Base-by-base conservation (phyloP, 257 asterid genomes). In the Primulina eburnea region DNA sequence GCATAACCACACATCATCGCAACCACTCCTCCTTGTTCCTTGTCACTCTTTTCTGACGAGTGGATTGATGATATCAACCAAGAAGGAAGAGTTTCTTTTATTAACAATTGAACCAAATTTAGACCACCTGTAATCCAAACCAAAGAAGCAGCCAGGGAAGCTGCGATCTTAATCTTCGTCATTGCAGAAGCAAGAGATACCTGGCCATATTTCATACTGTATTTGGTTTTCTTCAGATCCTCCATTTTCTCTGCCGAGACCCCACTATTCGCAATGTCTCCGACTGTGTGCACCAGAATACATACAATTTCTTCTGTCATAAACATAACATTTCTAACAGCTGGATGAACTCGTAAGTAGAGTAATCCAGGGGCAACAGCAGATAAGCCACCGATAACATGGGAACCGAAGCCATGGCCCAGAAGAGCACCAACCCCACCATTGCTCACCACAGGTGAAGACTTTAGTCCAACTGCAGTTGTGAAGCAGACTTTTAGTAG, bases 281-380 rank as follows among this genome's bases (percentile, higher is more conserved):
- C 82, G 33, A 94, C 99, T 1, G 91, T 85, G 38, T 85, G 84
- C 90, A 89, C 85, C 75, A 94, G 82, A 33, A 87, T 82, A 24
- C 96, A 80, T 21, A 94, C 86, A 5, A 94, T 85, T 71, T 90
- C 96, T 71, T 94, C 97, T 0, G 94, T 76, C 91, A 94, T 77
- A 61, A 89, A 86, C 83, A 87, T 58, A 65, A 84, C 77, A 57
- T 91, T 84, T 75, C 90, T 80, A 34, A 91, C 92, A 60, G 96
- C 90, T 60, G 96, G 88, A 68, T 91, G 99, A 21, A 89, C 96
- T 67, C 97, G 83, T 50, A 89, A 69, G 83, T 88, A 91, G 69
- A 94, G 96, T 55, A 85, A 86, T 12, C 97, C 99, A 61, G 97
- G 99, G 83, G 99, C 96, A 66, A 90, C 94, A 6, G 97, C 89